Conservation (phyloP, 345 rosid genomes). For the Citrus reticulata region DNA sequence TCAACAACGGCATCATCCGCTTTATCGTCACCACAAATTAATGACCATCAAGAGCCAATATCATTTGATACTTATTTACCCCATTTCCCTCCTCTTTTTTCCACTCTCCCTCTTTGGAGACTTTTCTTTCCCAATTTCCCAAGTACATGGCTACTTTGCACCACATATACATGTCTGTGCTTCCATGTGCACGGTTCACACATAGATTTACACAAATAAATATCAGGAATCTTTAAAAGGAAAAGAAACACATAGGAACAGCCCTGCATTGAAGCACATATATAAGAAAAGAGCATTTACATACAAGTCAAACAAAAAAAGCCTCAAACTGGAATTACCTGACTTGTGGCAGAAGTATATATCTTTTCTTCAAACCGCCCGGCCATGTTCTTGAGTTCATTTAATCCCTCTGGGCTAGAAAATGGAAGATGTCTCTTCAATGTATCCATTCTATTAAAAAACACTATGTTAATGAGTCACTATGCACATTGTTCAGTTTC, state of each 20-base stretch:
- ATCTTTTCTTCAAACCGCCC: conserved; percentile 76
- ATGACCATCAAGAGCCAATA: not conserved
- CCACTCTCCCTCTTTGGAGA: not conserved
- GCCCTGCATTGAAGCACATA: not conserved
- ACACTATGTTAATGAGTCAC: conserved; percentile 7
- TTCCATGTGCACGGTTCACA: not conserved
- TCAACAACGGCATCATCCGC: not conserved
- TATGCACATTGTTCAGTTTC: not conserved
- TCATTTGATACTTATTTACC: not conserved
- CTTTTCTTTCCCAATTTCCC: not conserved
- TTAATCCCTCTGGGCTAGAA: conserved; percentile 64
- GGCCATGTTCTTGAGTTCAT: conserved; percentile 66
- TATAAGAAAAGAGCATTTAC: not conserved
- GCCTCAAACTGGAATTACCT: conserved; percentile 35
- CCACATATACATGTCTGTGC: not conserved
- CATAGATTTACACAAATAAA: not conserved
- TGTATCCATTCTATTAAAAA: conserved; percentile 54
- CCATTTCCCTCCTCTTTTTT: not conserved
- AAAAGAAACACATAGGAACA: not conserved
- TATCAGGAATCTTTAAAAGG: not conserved
- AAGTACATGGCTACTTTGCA: not conserved
- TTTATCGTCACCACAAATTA: not conserved
- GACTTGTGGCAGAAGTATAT: conserved; percentile 55
- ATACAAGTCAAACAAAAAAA: not conserved
- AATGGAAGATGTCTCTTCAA: conserved; percentile 58